Evolutionary conservation across 352 stramenopile species (phyloP), one percentile per base, ranked within the genome.

Genomic region (Phytophthora cryptogea): DNA sequence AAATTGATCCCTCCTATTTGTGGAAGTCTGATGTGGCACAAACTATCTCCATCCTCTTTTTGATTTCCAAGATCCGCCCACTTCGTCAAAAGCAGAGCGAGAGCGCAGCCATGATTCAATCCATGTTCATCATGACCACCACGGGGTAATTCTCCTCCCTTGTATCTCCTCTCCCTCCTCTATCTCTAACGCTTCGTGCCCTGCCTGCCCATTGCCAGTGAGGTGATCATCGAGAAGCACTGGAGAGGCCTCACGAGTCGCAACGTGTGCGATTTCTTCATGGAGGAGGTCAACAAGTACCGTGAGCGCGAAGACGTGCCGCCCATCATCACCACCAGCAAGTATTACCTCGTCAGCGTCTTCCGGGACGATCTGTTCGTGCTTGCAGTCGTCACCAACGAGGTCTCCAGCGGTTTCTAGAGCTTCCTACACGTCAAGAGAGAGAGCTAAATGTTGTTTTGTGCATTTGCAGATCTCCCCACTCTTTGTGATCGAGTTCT

Each of bases 161-260:
- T 44, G n/a, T n/a, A 13, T 2, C 20, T 2, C 23, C 14, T 46
- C 11, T 35, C 31, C 20, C 10, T 47, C 7, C 9, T 27, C 9
- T 54, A 13, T 48, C 8, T 47, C 53, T 80, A 32, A 66, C 62
- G 35, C 30, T 13, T 47, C 11, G 27, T 42, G 39, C 2, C n/a
- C 27, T 27, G 1, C 8, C 0, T 39, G 3, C 2, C 9, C 8
- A 8, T 44, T 3, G 55, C 13, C 61, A 95, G 88, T 62, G 96
- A 99, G 80, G 90, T 99, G 44, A 90, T 99, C 59, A 98, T 99
- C 67, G 97, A 99, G 78, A 98, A 98, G 67, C 97, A 99, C 74
- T 99, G 97, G 89, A 93, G 96, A 26, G 95, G 90, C 3, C 83
- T 97, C 45, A 98, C 95, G 28, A 95, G 81, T 54, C 91, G 97